Conservation (phyloP, 2,329 filamentous ascomycete species). For the Cladosporium oxysporum region DNA sequence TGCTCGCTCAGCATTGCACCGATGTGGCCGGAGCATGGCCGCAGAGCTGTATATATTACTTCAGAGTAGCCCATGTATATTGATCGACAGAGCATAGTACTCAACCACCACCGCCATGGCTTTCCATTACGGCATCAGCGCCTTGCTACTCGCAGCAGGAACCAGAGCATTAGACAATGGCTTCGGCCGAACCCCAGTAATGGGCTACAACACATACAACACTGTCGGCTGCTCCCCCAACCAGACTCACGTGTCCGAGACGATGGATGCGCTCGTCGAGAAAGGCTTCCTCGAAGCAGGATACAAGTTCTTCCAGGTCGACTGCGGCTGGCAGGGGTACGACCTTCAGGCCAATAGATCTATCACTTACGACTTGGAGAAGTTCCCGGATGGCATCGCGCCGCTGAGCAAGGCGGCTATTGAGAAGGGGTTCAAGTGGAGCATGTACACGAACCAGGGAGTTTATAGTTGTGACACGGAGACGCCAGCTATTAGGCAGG, state of each 20-base stretch:
- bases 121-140: neutral
- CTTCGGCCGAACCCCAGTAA: slow-evolving; percentile 21
- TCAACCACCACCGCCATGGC: neutral
- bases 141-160: neutral
- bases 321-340: slow-evolving; percentile 56
- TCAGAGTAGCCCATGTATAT: neutral
- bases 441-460: slow-evolving; percentile 47
- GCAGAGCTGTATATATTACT: neutral
- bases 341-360: slow-evolving; percentile 50
- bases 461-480: slow-evolving; percentile 38
- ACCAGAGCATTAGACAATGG: slow-evolving; percentile 11
- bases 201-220: slow-evolving; percentile 61
- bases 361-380: slow-evolving; percentile 45
- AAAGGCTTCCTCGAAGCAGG: slow-evolving; percentile 51
- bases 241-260: slow-evolving; percentile 54
- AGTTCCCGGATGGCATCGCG: slow-evolving; percentile 52
- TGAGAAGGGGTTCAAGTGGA: slow-evolving; percentile 49
- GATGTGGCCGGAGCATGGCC: neutral
- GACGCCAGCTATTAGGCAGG: slow-evolving; percentile 31
- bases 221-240: slow-evolving; percentile 54
- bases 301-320: slow-evolving; percentile 54
- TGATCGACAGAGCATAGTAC: neutral
- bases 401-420: slow-evolving; percentile 55
- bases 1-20: neutral
- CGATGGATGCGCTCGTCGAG: slow-evolving; percentile 49